These are phyloP conservation scores for Anthostomella pinea DNA, from an alignment of 2,329 filamentous ascomycete species.

Conservation along the genomic window DNA sequence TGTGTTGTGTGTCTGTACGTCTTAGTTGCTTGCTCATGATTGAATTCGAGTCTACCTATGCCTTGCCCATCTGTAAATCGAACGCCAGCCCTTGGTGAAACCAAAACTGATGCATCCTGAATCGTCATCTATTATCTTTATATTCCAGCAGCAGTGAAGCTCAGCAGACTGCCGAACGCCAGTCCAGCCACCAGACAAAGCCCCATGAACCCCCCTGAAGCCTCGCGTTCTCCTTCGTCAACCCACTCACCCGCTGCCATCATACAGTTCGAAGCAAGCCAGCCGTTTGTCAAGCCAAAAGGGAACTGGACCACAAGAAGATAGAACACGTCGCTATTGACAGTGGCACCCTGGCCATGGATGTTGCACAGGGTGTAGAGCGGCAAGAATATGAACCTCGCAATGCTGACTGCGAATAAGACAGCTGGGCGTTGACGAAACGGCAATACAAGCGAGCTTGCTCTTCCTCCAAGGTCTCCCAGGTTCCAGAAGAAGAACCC, in stretches of 20 bases:
- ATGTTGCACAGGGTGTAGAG: conserved; percentile 91
- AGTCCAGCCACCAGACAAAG: conserved; percentile 83
- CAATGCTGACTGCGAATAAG: conserved; percentile 65
- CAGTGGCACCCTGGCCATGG: conserved; percentile 66
- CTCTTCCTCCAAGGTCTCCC: conserved; percentile 77
- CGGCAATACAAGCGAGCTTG: conserved; percentile 58
- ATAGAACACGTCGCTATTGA: conserved; percentile 85
- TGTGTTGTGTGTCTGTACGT: no score
- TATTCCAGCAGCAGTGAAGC: conserved; percentile 67
- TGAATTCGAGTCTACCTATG: neutral
- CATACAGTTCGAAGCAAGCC: conserved; percentile 84
- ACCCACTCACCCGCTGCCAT: conserved; percentile 85
- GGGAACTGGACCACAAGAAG: conserved; percentile 76
- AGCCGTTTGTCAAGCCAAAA: conserved; percentile 86
- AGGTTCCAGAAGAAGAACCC: conserved; percentile 92
- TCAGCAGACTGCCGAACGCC: conserved; percentile 81
- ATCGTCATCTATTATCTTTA: conserved; percentile 30
- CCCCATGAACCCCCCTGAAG: conserved; percentile 91
- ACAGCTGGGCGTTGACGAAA: conserved; percentile 58
- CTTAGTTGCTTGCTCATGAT: no score
- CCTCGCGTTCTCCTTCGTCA: conserved; percentile 77
- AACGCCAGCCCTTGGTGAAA: conserved; percentile 13
- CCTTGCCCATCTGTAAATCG: no score
- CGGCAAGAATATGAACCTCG: conserved; percentile 70
- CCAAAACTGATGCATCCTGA: conserved; percentile 4